Conservation (phyloP, 805 yeast genomes). For the Scheffersomyces stipitis region DNA sequence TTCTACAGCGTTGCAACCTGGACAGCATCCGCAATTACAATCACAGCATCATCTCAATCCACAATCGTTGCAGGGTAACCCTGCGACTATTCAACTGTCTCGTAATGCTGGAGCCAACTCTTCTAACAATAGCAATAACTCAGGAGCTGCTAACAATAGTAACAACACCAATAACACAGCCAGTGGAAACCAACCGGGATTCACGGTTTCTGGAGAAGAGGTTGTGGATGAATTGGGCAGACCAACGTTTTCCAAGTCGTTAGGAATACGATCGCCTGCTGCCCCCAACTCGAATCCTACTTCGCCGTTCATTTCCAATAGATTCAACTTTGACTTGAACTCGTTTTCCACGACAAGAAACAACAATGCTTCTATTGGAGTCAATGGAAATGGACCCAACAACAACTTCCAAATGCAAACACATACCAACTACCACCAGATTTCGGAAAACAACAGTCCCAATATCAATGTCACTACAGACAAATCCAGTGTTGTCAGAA, state of each 20-base stretch:
- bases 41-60: slow-evolving; percentile 1
- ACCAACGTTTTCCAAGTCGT: slow-evolving; percentile 2
- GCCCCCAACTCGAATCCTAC: slow-evolving; percentile 15
- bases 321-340: slow-evolving; percentile 18
- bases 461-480: neutral
- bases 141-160: neutral
- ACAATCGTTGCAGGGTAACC: neutral
- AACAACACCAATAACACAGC: neutral
- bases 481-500: neutral
- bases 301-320: slow-evolving; percentile 15
- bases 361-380: slow-evolving; percentile 3
- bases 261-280: slow-evolving; percentile 4
- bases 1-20: neutral
- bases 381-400: neutral
- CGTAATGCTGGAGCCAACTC: neutral
- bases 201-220: slow-evolving; percentile 3
- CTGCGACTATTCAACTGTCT: neutral
- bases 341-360: slow-evolving; percentile 6
- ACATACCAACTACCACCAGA: neutral
- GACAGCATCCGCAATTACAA: slow-evolving; percentile 2
- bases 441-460: neutral
- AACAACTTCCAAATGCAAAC: neutral
- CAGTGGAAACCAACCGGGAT: neutral
- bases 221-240: slow-evolving; percentile 4
- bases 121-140: neutral